phyloP scores from a whole-genome alignment of 345 rosid genomes.

The Linum usitatissimum region DNA sequence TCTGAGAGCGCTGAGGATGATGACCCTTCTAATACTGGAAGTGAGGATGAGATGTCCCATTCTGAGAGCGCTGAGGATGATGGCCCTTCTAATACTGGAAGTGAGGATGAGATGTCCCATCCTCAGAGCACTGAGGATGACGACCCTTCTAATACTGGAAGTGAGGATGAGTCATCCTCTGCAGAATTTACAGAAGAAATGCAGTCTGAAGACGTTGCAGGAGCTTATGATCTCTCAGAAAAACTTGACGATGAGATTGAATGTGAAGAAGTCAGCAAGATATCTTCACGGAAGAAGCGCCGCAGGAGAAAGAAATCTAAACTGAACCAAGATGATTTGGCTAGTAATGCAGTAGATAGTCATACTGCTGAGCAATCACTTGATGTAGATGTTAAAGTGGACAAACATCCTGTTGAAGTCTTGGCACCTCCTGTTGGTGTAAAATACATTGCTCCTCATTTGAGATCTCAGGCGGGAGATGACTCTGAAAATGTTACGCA shows the following conservation, averaged over 20 bases:
- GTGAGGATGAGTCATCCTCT: slow-evolving; percentile 4
- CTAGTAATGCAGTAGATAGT: slow-evolving; percentile 12
- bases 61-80: slow-evolving; percentile 1
- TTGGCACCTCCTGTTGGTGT: slow-evolving; percentile 19
- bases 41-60: slow-evolving; percentile 4
- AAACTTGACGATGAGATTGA: neutral
- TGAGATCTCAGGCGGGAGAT: slow-evolving; percentile 40
- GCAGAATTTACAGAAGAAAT: slow-evolving; percentile 8
- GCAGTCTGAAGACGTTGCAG: slow-evolving; percentile 7
- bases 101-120: slow-evolving; percentile 3
- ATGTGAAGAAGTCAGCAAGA: neutral
- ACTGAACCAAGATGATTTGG: slow-evolving; percentile 17
- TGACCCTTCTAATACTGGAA: slow-evolving; percentile 3
- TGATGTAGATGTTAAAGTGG: slow-evolving; percentile 16
- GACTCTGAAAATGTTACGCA: slow-evolving; percentile 62
- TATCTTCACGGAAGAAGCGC: slow-evolving; percentile 6
- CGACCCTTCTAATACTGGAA: slow-evolving; percentile 2
- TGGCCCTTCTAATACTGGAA: slow-evolving; percentile 3
- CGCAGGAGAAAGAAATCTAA: slow-evolving; percentile 21
- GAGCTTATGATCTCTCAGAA: neutral
- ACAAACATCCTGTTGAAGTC: slow-evolving; percentile 17
- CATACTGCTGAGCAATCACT: slow-evolving; percentile 19
- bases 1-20: slow-evolving; percentile 1
- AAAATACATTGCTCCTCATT: slow-evolving; percentile 69
- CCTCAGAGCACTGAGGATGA: slow-evolving; percentile 1